phyloP scores from a whole-genome alignment of 2,329 filamentous ascomycete species.

The Fusarium heterosporum region DNA sequence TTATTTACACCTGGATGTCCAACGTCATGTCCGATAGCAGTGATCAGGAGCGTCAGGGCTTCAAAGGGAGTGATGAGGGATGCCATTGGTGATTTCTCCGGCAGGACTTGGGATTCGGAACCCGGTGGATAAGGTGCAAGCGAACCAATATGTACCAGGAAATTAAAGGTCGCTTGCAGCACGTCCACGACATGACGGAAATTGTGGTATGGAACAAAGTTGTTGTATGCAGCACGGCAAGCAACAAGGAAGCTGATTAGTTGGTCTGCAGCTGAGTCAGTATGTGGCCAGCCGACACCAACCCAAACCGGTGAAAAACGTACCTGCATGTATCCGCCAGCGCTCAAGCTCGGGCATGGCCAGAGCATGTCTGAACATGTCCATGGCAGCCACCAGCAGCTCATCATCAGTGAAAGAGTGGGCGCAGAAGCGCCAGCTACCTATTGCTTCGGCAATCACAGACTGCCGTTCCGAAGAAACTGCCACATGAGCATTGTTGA shows the following conservation, averaged over 20 bases:
- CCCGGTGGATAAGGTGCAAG: slow-evolving; percentile 73
- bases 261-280: slow-evolving; percentile 71
- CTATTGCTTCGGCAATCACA: slow-evolving; percentile 75
- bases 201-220: slow-evolving; percentile 96
- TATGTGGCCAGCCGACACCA: slow-evolving; percentile 34
- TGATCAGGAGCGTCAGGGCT: slow-evolving; percentile 87
- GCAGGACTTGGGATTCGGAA: slow-evolving; percentile 46
- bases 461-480: slow-evolving; percentile 74
- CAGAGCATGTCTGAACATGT: slow-evolving; percentile 92
- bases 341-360: slow-evolving; percentile 81
- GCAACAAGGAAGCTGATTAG: slow-evolving; percentile 87
- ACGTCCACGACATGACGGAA: slow-evolving; percentile 98
- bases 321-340: slow-evolving; percentile 84
- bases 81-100: slow-evolving; percentile 73
- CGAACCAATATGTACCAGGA: slow-evolving; percentile 83
- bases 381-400: slow-evolving; percentile 82
- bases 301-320: slow-evolving; percentile 50
- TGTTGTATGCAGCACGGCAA: slow-evolving; percentile 94
- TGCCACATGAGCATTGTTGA: slow-evolving; percentile 74
- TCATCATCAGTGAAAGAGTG: slow-evolving; percentile 93
- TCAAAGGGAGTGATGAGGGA: slow-evolving; percentile 86
- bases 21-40: slow-evolving; percentile 97
- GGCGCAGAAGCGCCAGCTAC: slow-evolving; percentile 88
- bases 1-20: slow-evolving; percentile 99
- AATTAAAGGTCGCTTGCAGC: slow-evolving; percentile 91